phyloP scores from a whole-genome alignment of 2,329 filamentous ascomycete species.

The Pseudopithomyces maydicus region DNA sequence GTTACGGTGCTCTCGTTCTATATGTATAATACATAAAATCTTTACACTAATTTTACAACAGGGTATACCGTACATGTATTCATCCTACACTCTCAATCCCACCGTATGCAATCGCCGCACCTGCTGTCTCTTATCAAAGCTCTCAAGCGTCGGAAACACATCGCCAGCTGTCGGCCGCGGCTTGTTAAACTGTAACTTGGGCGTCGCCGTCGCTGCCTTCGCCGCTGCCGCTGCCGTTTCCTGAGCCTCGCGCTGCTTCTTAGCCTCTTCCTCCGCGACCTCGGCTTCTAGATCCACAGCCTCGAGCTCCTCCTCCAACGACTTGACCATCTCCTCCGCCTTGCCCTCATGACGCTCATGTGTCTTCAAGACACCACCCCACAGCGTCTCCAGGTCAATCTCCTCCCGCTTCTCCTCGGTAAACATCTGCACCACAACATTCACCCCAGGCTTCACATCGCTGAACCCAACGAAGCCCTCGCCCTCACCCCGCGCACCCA shows the following conservation, averaged over 20 bases:
- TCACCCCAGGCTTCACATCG: constrained; percentile 58
- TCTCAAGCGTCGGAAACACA: constrained; percentile 29
- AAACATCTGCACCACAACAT: constrained; percentile 73
- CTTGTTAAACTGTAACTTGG: constrained; percentile 22
- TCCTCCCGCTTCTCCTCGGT: constrained; percentile 72
- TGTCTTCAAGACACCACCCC: constrained; percentile 56
- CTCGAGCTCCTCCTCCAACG: constrained; percentile 26
- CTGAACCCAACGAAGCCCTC: constrained; percentile 80
- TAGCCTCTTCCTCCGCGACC: neutral
- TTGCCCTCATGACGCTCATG: constrained; percentile 44
- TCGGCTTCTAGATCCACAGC: constrained; percentile 24
- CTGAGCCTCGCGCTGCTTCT: neutral
- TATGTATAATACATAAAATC: too few species aligned
- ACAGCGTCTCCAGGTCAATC: constrained; percentile 69
- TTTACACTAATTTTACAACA: neutral
- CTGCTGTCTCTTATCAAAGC: constrained; percentile 17
- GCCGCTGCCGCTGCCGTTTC: too few species aligned
- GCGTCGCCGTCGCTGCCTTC: constrained; percentile 4
- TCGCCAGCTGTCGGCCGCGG: constrained; percentile 29
- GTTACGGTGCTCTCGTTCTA: too few species aligned
- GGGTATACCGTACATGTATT: neutral
- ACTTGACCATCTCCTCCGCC: constrained; percentile 34
- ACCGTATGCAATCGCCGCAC: constrained; percentile 35
- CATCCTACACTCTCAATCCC: constrained; percentile 17
- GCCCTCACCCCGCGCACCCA: constrained; percentile 25